A percentile compares a stretch with the other conserved stretches of the same genome.
These are phyloP conservation scores for Acer saccharum DNA, from an alignment of 345 rosid species.

Conservation along the genomic window DNA sequence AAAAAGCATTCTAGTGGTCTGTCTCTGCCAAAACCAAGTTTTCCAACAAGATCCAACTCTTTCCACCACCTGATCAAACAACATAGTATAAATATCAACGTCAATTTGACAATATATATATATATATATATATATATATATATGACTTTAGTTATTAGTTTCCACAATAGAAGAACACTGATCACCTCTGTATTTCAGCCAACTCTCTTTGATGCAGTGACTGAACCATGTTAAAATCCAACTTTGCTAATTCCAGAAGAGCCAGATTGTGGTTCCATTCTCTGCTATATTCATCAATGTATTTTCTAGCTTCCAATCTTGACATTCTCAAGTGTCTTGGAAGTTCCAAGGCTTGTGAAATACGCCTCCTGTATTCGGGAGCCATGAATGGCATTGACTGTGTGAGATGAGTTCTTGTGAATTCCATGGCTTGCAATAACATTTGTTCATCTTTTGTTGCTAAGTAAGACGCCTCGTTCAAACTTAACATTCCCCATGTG, in stretches of 20 bases:
- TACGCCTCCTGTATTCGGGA: neutral
- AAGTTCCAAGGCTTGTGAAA: conserved; percentile 19
- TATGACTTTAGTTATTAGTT: neutral
- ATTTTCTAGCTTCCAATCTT: conserved; percentile 28
- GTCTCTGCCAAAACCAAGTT: conserved; percentile 33
- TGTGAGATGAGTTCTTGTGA: conserved; percentile 15
- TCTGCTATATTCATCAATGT: conserved; percentile 14
- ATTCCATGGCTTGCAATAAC: conserved; percentile 19
- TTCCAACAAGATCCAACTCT: conserved; percentile 24
- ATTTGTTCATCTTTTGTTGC: conserved; percentile 18
- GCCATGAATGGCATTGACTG: conserved; percentile 1
- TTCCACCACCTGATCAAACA: conserved; percentile 31
- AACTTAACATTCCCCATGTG: conserved; percentile 21
- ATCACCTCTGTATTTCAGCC: conserved; percentile 23
- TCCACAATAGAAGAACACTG: neutral
- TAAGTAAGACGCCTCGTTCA: conserved; percentile 30
- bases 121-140: no score
- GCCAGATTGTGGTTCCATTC: neutral
- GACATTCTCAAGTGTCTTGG: conserved; percentile 34
- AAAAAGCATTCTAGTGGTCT: conserved; percentile 31
- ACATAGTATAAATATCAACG: no score
- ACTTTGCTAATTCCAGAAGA: conserved; percentile 22
- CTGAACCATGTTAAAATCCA: conserved; percentile 27
- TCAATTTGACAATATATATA: no score
- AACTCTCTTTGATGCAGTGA: conserved; percentile 24